phyloP scores from a whole-genome alignment of 225 moss, liverwort and hornwort species.

The Bryum argenteum region DNA sequence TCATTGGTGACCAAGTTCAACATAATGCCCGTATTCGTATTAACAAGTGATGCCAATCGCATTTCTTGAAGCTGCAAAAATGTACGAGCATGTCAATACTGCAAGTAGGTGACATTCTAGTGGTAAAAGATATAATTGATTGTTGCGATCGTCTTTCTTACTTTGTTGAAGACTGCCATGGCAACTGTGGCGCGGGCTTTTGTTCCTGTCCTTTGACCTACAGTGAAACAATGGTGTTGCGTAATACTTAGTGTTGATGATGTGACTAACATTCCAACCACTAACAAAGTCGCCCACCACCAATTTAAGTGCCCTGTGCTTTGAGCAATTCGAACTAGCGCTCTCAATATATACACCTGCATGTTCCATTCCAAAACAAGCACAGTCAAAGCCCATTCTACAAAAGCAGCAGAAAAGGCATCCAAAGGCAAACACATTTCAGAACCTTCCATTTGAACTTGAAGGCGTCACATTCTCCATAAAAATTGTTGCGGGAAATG shows the following conservation, averaged over 20 bases:
- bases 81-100: background rate
- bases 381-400: too few relatives aligned
- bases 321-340: slow-evolving; percentile 60
- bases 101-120: background rate
- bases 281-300: slow-evolving; percentile 84
- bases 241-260: slow-evolving; percentile 52
- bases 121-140: too few relatives aligned
- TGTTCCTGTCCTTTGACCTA: slow-evolving; percentile 68
- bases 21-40: slow-evolving; percentile 78
- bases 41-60: slow-evolving; percentile 67
- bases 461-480: too few relatives aligned
- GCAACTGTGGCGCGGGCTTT: slow-evolving; percentile 66
- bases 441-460: too few relatives aligned
- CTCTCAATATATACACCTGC: slow-evolving; percentile 77
- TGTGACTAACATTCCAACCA: slow-evolving; percentile 67
- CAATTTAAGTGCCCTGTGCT: slow-evolving; percentile 41
- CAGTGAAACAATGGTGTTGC: slow-evolving; percentile 71
- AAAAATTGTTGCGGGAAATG: too few relatives aligned
- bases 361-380: background rate
- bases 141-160: too few relatives aligned
- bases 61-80: slow-evolving; percentile 63
- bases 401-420: too few relatives aligned
- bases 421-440: too few relatives aligned
- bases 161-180: slow-evolving; percentile 93
- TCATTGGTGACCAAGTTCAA: slow-evolving; percentile 82